Base-by-base conservation (phyloP, 257 asterid genomes). In the Gynochthodes officinalis region DNA sequence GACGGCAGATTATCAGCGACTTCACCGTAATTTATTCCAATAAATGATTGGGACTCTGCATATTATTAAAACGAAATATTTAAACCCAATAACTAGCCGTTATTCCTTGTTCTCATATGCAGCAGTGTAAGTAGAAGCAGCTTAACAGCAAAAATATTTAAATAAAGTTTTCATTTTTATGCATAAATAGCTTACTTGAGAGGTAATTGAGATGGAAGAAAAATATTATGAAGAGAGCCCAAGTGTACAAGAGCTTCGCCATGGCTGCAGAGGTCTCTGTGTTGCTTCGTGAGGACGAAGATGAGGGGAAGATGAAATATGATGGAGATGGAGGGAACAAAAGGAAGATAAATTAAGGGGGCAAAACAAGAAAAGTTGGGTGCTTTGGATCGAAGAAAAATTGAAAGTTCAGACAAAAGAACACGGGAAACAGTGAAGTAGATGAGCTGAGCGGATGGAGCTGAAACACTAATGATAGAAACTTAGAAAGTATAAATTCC, bases 21-120 rank as follows among this genome's bases (percentile, higher is more conserved):
- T 77, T 88, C 87, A 37, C 95, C 96, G 77, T 90, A 88, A 59
- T 90, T 88, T 18, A 90, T 75, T 18, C 96, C 96, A 14, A 90
- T 79, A 40, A 83, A 89, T 30, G 96, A 46, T 75, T 89, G 80
- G 21, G 96, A 79, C 49, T 72, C 89, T 89, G 79, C 37, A 76
- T 70, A 32, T 71, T 15, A 67, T 55, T 23, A 39, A 5, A 64
- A 59, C 28, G 35, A 42, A 30, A 15, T 19, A 25, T 13, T 39
- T 58, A 63, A 64, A 49, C 30, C 21, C 25, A 35, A 35, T 1
- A 42, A 62, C 28, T 39, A 40, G n/a, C 70, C 49, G 48, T 52
- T 63, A 57, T 28, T 37, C 71, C 28, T 8, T 15, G 46, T 13
- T 25, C 32, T 18, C 27, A 16, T n/a, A 37, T 48, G 44, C 12